These are phyloP conservation scores for Nemania sp. DNA, from an alignment of 2,329 filamentous ascomycete species.

Conservation along the genomic window DNA sequence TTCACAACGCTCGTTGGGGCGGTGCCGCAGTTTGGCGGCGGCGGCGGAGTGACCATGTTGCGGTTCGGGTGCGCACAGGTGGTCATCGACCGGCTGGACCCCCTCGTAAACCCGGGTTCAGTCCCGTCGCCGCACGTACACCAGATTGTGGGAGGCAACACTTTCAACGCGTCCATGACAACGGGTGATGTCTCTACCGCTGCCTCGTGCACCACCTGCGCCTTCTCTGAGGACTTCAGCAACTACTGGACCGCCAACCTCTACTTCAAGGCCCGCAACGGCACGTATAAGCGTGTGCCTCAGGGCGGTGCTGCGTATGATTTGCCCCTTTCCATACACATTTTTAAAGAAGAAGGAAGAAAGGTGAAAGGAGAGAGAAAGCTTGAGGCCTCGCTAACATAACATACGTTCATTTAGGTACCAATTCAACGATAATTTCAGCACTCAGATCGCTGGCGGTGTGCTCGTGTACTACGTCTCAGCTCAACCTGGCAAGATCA, in stretches of 20 bases:
- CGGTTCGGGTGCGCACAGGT: slow-evolving; percentile 62
- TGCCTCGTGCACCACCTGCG: slow-evolving; percentile 59
- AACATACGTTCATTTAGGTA: slow-evolving; percentile 41
- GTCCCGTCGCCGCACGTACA: slow-evolving; percentile 67
- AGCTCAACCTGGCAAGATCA: slow-evolving; percentile 57
- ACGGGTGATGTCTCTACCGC: slow-evolving; percentile 49
- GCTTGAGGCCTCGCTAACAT: slow-evolving; percentile 6
- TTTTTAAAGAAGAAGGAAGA: background rate
- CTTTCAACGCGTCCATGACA: slow-evolving; percentile 59
- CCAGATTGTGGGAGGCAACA: slow-evolving; percentile 65
- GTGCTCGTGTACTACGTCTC: slow-evolving; percentile 62
- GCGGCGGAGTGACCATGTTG: slow-evolving; percentile 47
- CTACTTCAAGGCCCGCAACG: slow-evolving; percentile 52
- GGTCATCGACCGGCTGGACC: slow-evolving; percentile 59
- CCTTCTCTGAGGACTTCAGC: slow-evolving; percentile 51
- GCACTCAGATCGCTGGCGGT: slow-evolving; percentile 57
- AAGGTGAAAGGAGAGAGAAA: background rate
- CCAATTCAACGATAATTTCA: slow-evolving; percentile 57
- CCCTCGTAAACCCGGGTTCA: slow-evolving; percentile 56
- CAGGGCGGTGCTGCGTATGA: slow-evolving; percentile 66
- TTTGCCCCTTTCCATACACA: background rate
- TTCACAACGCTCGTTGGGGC: slow-evolving; percentile 49
- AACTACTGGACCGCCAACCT: slow-evolving; percentile 52
- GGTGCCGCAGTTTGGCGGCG: slow-evolving; percentile 47
- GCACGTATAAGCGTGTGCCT: slow-evolving; percentile 49